Base-by-base conservation (phyloP, 768 basidiomycete species). In the Macrolepiota fuliginosa region DNA sequence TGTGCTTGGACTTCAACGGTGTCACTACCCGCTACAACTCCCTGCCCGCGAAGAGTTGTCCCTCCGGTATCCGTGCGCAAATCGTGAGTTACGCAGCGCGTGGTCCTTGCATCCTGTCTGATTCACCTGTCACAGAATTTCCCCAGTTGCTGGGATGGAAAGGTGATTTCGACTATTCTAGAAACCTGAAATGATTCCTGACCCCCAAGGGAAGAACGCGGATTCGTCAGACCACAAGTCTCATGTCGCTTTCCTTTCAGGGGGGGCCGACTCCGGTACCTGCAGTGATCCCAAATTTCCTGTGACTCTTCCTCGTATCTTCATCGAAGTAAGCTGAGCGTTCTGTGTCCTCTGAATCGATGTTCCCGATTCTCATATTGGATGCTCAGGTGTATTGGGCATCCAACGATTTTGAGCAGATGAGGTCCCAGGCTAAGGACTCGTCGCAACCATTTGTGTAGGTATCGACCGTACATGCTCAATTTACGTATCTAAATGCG, bases 131-230 rank as follows among this genome's bases (percentile, higher is more conserved):
- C n/a, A n/a, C 55, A 83, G 80, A 82, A 81, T 65, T 81, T 83
- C 72, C 80, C 77, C 7, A 82, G 79, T 61, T 84, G 83, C 68
- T 84, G 83, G 83, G 79, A 84, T 66, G 83, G 83, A 63, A 77
- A 79, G 77, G 81, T 81, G 56, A 37, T 64, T 54, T 47, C 7
- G 22, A 32, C 12, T 25, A 19, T 35, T 35, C 37, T 29, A 2
- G 19, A 24, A 50, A 22, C 32, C 49, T 49, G 10, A 27, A 56
- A 56, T 22, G 45, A 10, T 32, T 61, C 52, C 15, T 52, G 37
- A 36, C 60, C 49, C n/a, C 49, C 19, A 29, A n/a, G 7, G 11
- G 13, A 17, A 78, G 78, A 80, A 83, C 67, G 35, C 67, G 39
- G 82, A 83, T 66, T 83, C 81, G 12, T 49, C 75, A 9, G 77